Conservation (phyloP, 2,329 filamentous ascomycete species). For the Aspergillus clavatus region DNA sequence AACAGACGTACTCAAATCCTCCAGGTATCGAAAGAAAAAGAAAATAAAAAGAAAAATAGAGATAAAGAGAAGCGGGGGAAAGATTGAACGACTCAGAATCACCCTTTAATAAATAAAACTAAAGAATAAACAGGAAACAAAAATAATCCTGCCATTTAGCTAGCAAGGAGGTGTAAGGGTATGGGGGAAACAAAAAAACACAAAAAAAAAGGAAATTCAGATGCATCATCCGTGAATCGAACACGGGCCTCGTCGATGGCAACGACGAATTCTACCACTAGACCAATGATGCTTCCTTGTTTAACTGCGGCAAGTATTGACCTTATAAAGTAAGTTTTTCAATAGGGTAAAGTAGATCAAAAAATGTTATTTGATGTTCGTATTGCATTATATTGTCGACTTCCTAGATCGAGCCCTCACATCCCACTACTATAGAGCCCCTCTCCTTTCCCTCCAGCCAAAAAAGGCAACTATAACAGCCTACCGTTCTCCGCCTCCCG, state of each 20-base stretch:
- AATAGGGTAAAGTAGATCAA: neutral
- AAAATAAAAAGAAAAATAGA: neutral
- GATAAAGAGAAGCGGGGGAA: neutral
- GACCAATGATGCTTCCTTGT: conserved; percentile 33
- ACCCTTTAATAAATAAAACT: too few species aligned
- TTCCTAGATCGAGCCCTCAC: too few species aligned
- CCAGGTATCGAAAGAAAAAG: neutral
- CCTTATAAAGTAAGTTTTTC: neutral
- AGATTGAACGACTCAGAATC: too few species aligned
- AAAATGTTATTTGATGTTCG: too few species aligned
- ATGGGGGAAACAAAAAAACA: conserved; percentile 10
- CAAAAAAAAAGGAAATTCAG: too few species aligned
- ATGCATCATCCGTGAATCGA: conserved; percentile 43
- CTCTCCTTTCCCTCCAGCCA: too few species aligned
- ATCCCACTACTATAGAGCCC: too few species aligned
- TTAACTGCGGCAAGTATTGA: accelerated
- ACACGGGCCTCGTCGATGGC: conserved; percentile 43
- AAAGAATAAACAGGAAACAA: too few species aligned
- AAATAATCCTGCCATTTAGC: too few species aligned
- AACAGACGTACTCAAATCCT: too few species aligned
- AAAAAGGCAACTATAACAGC: conserved; percentile 10
- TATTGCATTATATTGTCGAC: too few species aligned
- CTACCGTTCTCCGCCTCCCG: conserved; percentile 29
- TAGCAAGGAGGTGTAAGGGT: neutral
- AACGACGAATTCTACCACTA: conserved; percentile 42